Conservation (phyloP, 441 rosid genomes). For the Adansonia madagascariensis region DNA sequence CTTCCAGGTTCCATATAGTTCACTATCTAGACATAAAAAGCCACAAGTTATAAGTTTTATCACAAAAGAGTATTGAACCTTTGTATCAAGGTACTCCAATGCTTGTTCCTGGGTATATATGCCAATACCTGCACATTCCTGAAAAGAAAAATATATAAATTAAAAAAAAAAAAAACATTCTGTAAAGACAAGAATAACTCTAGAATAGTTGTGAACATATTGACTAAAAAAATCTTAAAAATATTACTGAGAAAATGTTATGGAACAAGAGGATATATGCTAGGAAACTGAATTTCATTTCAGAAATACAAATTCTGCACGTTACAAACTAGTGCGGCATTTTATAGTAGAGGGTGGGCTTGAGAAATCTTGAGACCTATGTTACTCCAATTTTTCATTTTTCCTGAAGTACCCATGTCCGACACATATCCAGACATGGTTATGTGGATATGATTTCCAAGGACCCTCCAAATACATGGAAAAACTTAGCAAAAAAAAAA, state of each 20-base stretch:
- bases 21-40: conserved; percentile 14
- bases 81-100: conserved; percentile 72
- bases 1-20: conserved; percentile 9
- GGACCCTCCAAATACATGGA: not conserved
- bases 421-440: not conserved
- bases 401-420: not conserved
- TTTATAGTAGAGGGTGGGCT: conserved; percentile 13
- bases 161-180: not conserved
- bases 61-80: conserved; percentile 48
- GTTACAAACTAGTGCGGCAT: not conserved
- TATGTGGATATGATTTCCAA: not conserved
- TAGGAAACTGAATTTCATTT: conserved; percentile 7
- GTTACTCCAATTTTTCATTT: not conserved
- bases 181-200: conserved; percentile 28
- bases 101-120: conserved; percentile 72
- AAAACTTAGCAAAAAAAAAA: not conserved
- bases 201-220: not conserved
- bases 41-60: not conserved
- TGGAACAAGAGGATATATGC: not conserved
- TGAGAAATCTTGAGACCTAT: not conserved
- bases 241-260: not conserved
- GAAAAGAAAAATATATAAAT: conserved; percentile 31
- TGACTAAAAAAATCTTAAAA: not conserved
- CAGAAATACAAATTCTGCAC: not conserved
- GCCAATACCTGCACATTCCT: conserved; percentile 76